These are phyloP conservation scores for Phytophthora aleatoria DNA, from an alignment of 352 stramenopile species.

Conservation along the genomic window DNA sequence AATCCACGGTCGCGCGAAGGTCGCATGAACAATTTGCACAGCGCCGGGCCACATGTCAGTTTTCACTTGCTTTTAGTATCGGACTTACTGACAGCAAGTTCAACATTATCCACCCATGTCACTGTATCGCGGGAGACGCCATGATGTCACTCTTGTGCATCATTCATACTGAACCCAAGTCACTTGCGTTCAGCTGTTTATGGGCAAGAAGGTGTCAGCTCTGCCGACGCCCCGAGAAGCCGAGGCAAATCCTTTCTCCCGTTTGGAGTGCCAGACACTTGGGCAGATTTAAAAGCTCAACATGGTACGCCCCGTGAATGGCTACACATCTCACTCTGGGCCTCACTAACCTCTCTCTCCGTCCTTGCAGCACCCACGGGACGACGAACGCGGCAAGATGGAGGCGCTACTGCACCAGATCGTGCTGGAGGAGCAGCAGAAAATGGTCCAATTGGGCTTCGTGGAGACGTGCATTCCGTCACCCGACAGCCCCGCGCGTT, in stretches of 20 bases:
- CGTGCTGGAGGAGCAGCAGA: conserved; percentile 83
- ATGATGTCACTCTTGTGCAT: conserved; percentile 9
- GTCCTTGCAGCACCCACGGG: conserved; percentile 26
- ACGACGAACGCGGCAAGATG: conserved; percentile 68
- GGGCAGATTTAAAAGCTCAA: conserved; percentile 12
- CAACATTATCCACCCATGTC: conserved; percentile 1
- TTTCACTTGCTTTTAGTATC: neutral
- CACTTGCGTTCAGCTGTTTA: conserved; percentile 9
- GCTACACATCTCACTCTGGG: conserved; percentile 4
- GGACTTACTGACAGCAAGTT: neutral
- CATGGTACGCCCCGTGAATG: conserved; percentile 22
- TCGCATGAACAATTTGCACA: neutral
- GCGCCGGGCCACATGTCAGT: neutral
- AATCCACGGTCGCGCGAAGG: neutral
- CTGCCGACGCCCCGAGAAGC: conserved; percentile 16
- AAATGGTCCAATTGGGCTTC: conserved; percentile 86
- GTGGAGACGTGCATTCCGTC: conserved; percentile 83
- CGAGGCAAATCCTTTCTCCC: conserved; percentile 32
- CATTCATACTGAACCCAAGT: conserved; percentile 9
- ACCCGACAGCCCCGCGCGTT: conserved; percentile 63
- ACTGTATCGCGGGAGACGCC: conserved; percentile 2
- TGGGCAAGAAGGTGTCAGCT: neutral
- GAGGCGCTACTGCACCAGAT: conserved; percentile 84
- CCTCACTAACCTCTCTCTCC: neutral
- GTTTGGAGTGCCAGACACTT: conserved; percentile 8